phyloP scores from a whole-genome alignment of 2,329 filamentous ascomycete genomes.

The Diaporthe sp. region DNA sequence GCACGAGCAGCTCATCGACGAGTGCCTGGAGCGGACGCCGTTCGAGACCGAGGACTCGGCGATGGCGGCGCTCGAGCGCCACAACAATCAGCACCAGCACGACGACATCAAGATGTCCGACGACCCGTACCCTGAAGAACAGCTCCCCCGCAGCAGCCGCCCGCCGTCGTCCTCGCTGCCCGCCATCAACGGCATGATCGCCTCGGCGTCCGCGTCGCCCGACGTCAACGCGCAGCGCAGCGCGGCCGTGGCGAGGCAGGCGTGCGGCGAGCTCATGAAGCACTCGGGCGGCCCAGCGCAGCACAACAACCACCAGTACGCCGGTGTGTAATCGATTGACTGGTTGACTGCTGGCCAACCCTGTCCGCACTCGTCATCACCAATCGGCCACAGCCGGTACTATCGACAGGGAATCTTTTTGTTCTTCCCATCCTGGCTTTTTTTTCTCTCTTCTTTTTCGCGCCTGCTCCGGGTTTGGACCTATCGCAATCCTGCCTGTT shows the following conservation, averaged over 20 bases:
- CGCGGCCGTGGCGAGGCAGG: slow-evolving; percentile 53
- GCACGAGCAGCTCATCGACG: slow-evolving; percentile 39
- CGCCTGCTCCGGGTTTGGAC: background rate
- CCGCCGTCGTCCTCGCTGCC: slow-evolving; percentile 36
- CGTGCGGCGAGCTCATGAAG: slow-evolving; percentile 51
- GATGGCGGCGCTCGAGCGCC: slow-evolving; percentile 18
- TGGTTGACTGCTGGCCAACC: background rate
- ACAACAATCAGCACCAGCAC: slow-evolving; percentile 30
- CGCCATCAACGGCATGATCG: slow-evolving; percentile 40
- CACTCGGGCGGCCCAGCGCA: slow-evolving; percentile 38
- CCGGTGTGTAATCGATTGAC: background rate
- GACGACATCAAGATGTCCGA: slow-evolving; percentile 38
- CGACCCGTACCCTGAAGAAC: slow-evolving; percentile 38
- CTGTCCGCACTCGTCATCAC: background rate
- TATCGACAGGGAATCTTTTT: background rate
- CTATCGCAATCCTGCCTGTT: background rate
- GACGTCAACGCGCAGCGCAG: slow-evolving; percentile 46
- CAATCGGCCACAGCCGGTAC: background rate
- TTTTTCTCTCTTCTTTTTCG: background rate
- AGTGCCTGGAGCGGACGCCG: slow-evolving; percentile 39
- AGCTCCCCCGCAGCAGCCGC: slow-evolving; percentile 43
- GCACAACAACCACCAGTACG: slow-evolving; percentile 22
- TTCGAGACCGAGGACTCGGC: slow-evolving; percentile 32
- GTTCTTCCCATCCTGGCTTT: background rate
- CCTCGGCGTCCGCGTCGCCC: slow-evolving; percentile 29